These are phyloP conservation scores for Hericium coralloides DNA, from an alignment of 768 basidiomycete genomes.

Conservation along the genomic window DNA sequence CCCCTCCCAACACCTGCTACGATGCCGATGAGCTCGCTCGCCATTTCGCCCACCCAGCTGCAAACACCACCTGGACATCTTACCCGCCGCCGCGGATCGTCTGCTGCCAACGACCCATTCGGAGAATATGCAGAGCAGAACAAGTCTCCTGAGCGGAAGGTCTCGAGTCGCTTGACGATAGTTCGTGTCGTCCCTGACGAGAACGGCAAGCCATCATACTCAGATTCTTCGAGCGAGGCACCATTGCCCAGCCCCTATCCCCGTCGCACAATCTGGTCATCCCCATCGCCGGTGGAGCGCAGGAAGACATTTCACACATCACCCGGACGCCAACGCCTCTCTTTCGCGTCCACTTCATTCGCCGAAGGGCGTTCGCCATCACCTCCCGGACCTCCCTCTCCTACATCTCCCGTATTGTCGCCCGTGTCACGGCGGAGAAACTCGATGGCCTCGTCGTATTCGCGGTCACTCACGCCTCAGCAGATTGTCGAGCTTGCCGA, in stretches of 20 bases:
- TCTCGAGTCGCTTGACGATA: slow-evolving; percentile 12
- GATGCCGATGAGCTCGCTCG: too few species aligned
- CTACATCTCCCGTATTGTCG: slow-evolving; percentile 5
- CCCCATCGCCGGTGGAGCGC: slow-evolving; percentile 2
- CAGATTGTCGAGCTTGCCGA: slow-evolving; percentile 12
- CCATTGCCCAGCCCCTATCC: not conserved
- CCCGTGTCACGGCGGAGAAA: slow-evolving; percentile 5
- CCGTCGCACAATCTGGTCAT: not conserved
- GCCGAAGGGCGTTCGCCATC: not conserved
- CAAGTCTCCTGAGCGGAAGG: slow-evolving; percentile 6
- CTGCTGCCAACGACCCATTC: slow-evolving; percentile 11
- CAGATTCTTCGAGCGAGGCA: too few species aligned
- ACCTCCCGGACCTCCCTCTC: slow-evolving; percentile 1
- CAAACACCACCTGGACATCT: too few species aligned
- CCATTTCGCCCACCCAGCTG: too few species aligned
- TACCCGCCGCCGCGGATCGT: slow-evolving; percentile 4
- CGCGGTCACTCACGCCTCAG: slow-evolving; percentile 7
- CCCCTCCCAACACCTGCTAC: too few species aligned
- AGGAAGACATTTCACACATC: not conserved
- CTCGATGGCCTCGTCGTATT: slow-evolving; percentile 3
- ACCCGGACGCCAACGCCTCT: slow-evolving; percentile 5
- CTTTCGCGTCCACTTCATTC: slow-evolving; percentile 14
- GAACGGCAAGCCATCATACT: too few species aligned
- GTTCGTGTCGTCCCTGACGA: slow-evolving; percentile 10
- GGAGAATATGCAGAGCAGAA: slow-evolving; percentile 7